These are phyloP conservation scores for Solanum virginianum DNA, from an alignment of 257 asterid genomes.

Conservation along the genomic window DNA sequence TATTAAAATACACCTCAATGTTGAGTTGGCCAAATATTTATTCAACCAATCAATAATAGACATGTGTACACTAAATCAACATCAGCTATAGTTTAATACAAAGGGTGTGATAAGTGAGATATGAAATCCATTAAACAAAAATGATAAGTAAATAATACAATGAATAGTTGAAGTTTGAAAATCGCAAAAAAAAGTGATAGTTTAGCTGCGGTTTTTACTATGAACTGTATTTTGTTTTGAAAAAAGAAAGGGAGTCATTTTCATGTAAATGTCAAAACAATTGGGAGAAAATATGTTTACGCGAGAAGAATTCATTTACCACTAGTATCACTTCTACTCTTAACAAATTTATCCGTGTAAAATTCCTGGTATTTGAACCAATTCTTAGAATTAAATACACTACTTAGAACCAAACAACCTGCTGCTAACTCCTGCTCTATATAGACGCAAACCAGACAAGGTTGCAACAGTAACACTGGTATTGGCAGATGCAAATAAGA, in stretches of 20 bases:
- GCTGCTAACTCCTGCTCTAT: conserved; percentile 76
- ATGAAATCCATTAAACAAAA: background rate
- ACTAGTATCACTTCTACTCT: background rate
- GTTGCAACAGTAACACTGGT: conserved; percentile 27
- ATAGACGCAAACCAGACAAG: conserved; percentile 32
- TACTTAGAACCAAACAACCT: conserved; percentile 21
- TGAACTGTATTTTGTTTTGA: background rate
- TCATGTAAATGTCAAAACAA: background rate
- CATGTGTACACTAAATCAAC: background rate
- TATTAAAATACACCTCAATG: background rate
- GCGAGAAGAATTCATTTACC: background rate
- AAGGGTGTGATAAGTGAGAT: background rate
- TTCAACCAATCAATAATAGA: background rate
- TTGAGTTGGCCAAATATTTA: background rate
- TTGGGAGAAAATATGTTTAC: background rate
- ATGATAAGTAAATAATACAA: background rate
- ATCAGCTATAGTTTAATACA: background rate
- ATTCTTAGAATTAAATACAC: background rate
- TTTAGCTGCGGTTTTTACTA: background rate
- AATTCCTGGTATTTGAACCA: background rate
- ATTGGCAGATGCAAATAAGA: conserved; percentile 55
- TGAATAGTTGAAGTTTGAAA: background rate
- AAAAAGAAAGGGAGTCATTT: too few relatives aligned
- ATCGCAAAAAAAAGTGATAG: background rate
- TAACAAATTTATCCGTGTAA: background rate